Evolutionary conservation across 208 protist species (phyloP).

Genomic region (Kentomonas sorsogonicus): DNA sequence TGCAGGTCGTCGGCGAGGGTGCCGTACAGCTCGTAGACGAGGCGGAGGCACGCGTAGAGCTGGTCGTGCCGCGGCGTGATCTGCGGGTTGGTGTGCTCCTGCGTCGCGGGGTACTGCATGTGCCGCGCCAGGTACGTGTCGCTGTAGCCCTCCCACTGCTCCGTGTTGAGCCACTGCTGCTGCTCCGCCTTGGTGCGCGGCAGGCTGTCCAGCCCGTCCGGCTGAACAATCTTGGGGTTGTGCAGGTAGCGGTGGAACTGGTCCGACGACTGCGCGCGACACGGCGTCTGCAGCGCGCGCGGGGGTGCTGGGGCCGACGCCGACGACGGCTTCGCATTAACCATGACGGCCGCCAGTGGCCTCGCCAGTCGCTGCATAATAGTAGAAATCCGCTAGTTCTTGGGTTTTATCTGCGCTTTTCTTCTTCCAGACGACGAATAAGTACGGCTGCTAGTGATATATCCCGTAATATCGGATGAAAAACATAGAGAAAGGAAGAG

Average conservation of each 20-base stretch:
- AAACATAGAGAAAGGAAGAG: too few species aligned
- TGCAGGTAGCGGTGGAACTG: conserved; percentile 84
- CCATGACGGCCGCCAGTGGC: too few species aligned
- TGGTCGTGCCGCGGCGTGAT: conserved; percentile 50
- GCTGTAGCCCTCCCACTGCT: conserved; percentile 88
- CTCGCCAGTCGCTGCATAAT: too few species aligned
- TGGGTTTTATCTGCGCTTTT: too few species aligned
- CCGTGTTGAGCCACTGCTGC: conserved; percentile 84
- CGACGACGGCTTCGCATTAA: neutral
- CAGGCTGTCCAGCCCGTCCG: conserved; percentile 71
- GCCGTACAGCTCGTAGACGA: conserved; percentile 75
- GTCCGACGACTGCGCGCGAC: conserved; percentile 57
- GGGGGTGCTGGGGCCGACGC: neutral
- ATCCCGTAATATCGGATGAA: too few species aligned
- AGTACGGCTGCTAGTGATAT: too few species aligned
- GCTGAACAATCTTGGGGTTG: conserved; percentile 79
- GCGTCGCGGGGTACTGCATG: conserved; percentile 82
- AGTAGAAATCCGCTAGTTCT: too few species aligned
- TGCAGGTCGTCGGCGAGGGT: conserved; percentile 68
- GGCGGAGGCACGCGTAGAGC: conserved; percentile 53
- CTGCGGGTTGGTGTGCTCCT: conserved; percentile 57
- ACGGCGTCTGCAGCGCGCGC: conserved; percentile 15
- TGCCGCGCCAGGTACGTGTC: conserved; percentile 65
- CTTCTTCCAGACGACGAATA: too few species aligned
- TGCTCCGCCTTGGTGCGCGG: conserved; percentile 71